phyloP scores from a whole-genome alignment of 2,329 filamentous ascomycete species.

The Claviceps spartinae region DNA sequence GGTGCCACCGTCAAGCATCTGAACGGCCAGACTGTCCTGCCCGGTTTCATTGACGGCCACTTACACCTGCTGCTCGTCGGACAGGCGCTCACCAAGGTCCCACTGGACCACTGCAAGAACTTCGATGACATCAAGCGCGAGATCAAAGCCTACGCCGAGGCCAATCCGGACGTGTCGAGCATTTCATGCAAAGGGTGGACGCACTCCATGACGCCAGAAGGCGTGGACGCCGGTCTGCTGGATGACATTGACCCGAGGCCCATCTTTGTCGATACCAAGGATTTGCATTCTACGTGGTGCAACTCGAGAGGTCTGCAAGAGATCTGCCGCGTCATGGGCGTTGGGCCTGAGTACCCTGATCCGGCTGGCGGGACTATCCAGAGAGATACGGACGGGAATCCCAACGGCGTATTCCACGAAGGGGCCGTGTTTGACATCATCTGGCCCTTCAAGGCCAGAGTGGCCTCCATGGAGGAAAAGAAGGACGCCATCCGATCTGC shows the following conservation, averaged over 20 bases:
- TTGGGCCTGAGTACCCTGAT: conserved; percentile 28
- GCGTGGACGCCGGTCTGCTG: conserved; percentile 29
- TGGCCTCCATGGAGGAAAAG: conserved; percentile 33
- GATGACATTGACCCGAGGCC: conserved; percentile 40
- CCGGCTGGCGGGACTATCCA: conserved; percentile 39
- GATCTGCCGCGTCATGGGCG: conserved; percentile 21
- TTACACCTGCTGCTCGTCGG: conserved; percentile 42
- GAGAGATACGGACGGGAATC: conserved; percentile 31
- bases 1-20: conserved; percentile 16
- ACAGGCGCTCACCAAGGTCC: conserved; percentile 37
- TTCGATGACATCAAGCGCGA: conserved; percentile 34
- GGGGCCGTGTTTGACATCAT: conserved; percentile 37
- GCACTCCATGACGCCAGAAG: conserved; percentile 33
- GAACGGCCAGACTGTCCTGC: conserved; percentile 28
- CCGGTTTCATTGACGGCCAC: conserved; percentile 45
- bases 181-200: conserved; percentile 44
- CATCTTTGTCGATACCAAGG: conserved; percentile 43
- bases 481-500: conserved; percentile 34
- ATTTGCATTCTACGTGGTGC: conserved; percentile 44
- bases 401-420: conserved; percentile 38
- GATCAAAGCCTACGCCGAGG: conserved; percentile 31
- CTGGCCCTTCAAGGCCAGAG: conserved; percentile 39
- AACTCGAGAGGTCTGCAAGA: conserved; percentile 36
- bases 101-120: conserved; percentile 32
- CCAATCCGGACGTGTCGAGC: conserved; percentile 31